phyloP scores from a whole-genome alignment of 2,329 filamentous ascomycete genomes.

The Ophiostoma ulmi region DNA sequence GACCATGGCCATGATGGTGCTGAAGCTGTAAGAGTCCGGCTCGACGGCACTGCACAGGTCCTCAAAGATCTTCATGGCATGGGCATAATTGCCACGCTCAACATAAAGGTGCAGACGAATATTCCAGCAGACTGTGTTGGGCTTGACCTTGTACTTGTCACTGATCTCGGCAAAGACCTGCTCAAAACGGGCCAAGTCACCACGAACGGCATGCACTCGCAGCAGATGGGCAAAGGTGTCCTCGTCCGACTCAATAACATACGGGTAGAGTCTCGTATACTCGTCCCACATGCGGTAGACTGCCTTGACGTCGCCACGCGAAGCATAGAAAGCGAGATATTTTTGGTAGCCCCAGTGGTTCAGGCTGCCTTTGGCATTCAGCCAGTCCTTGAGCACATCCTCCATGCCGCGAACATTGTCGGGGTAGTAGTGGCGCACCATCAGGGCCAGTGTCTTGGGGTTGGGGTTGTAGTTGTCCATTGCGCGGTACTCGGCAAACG shows the following conservation, averaged over 20 bases:
- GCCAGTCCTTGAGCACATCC: conserved; percentile 47
- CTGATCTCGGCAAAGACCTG: conserved; percentile 59
- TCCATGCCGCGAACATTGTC: conserved; percentile 39
- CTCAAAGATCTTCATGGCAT: conserved; percentile 60
- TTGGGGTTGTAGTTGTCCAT: conserved; percentile 39
- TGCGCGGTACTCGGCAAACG: conserved; percentile 45
- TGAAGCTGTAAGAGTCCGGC: conserved; percentile 62
- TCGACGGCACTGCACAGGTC: conserved; percentile 46
- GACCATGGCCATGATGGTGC: conserved; percentile 67
- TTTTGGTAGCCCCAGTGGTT: conserved; percentile 45
- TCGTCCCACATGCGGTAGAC: conserved; percentile 45
- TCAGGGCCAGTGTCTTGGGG: conserved; percentile 38
- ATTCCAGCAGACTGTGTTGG: conserved; percentile 65
- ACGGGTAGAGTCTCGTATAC: conserved; percentile 37
- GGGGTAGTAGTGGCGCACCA: conserved; percentile 41
- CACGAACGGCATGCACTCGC: conserved; percentile 64
- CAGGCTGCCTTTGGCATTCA: conserved; percentile 38
- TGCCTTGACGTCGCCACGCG: conserved; percentile 43
- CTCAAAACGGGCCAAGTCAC: conserved; percentile 56
- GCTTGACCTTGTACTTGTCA: conserved; percentile 50
- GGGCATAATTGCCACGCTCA: conserved; percentile 60
- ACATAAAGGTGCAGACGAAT: conserved; percentile 67
- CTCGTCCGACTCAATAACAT: conserved; percentile 28
- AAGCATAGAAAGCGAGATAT: conserved; percentile 47
- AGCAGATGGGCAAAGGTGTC: conserved; percentile 55